Base-by-base conservation (phyloP, 148 eudicot species). In the Rhododendron henanense region DNA sequence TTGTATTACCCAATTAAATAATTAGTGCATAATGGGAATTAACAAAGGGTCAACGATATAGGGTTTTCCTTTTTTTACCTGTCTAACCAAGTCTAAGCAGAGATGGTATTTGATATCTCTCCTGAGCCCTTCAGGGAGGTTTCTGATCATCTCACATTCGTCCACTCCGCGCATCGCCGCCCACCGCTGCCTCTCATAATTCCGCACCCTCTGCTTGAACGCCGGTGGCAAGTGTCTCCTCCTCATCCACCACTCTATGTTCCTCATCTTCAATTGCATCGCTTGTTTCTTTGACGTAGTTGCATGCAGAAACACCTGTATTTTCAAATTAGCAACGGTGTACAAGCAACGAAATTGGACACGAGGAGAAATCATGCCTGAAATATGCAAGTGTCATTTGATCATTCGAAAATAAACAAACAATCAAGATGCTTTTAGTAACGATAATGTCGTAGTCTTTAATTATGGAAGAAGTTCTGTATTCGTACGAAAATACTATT, bases 101-200 rank as follows among this genome's bases (percentile, higher is more conserved):
- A 96, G 93, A 84, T 95, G 96, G 83, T 95, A 94, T 89, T 96
- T 96, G 88, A 96, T 95, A 83, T 97, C 98, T 86, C 99, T 90
- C 39, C 99, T 87, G 8, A 97, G 96, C 28, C 99, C 97, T 87
- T 95, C 99, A 5, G 98, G 99, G 53, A 97, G 95, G 77, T 95
- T 94, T 0, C 90, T 85, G n/a, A 94, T 93, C 96, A 97, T 95
- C 87, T 97, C 98, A 84, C 94, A 94, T 85, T 95, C 98, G 79
- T 97, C 98, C 1, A 97, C 99, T 1, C 99, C 98, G 5, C 98
- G 94, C 98, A 93, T 97, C 1, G 99, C 98, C 0, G 99, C 99
- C 99, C 99, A 97, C 0, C 96, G 87, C 78, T 95, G 99, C 88
- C 99, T 89, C 81, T 95, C 98, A 50, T 94, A 97, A 86, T 92